Evolutionary conservation across 495 filamentous ascomycete species (phyloP).

Genomic region (Aspergillus saccharolyticus): DNA sequence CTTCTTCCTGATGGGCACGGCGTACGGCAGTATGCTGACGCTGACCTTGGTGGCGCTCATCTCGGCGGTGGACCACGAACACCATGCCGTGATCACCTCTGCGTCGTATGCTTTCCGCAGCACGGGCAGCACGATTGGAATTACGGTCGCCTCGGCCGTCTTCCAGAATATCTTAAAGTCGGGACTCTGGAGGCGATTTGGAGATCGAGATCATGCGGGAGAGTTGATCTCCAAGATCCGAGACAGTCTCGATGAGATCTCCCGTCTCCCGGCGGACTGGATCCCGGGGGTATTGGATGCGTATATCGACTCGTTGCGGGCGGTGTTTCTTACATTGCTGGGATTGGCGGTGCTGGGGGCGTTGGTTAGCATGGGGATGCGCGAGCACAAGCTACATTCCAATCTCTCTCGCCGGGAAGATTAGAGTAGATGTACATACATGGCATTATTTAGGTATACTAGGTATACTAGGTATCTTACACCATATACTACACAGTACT

Average conservation of each 20-base stretch:
- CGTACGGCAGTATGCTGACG: constrained; percentile 76
- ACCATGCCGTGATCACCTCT: constrained; percentile 83
- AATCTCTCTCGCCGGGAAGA: constrained; percentile 53
- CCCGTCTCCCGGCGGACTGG: constrained; percentile 65
- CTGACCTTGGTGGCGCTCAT: constrained; percentile 75
- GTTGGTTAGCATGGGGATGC: constrained; percentile 62
- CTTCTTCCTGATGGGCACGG: constrained; percentile 61
- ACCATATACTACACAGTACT: not conserved
- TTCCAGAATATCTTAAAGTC: constrained; percentile 67
- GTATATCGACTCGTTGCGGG: constrained; percentile 71
- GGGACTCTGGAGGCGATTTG: constrained; percentile 64
- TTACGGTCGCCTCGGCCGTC: constrained; percentile 69
- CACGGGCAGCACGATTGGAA: constrained; percentile 77
- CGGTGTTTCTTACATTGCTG: constrained; percentile 67
- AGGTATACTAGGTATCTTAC: no score
- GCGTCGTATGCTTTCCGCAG: constrained; percentile 78
- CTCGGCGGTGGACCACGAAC: constrained; percentile 70
- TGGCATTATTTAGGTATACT: not conserved
- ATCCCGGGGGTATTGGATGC: constrained; percentile 61
- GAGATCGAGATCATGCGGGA: constrained; percentile 56
- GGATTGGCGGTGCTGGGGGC: constrained; percentile 56
- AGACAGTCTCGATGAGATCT: constrained; percentile 69
- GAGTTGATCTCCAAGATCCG: constrained; percentile 66
- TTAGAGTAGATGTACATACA: not conserved
- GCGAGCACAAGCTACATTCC: constrained; percentile 71